These are phyloP conservation scores for Aphanomyces astaci DNA, from an alignment of 352 stramenopile species.

Conservation along the genomic window DNA sequence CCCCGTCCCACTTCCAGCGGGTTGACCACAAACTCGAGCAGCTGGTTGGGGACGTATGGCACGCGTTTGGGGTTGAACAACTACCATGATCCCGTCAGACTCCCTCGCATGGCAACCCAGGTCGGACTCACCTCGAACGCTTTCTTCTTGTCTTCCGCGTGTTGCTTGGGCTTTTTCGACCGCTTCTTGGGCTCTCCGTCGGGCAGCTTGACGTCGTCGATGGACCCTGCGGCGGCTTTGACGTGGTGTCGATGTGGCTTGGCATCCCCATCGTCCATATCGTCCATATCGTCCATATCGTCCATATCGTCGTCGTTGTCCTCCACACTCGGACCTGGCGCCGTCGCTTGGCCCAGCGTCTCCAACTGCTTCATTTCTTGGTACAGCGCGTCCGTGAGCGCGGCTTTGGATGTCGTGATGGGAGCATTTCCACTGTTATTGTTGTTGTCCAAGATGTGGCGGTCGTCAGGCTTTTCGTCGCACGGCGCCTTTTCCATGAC, in stretches of 20 bases:
- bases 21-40: constrained; percentile 72
- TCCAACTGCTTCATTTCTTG: constrained; percentile 22
- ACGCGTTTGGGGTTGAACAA: constrained; percentile 81
- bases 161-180: constrained; percentile 45
- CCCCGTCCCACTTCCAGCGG: constrained; percentile 69
- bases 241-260: constrained; percentile 44
- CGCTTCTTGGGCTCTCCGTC: constrained; percentile 48
- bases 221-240: constrained; percentile 33
- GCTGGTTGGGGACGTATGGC: constrained; percentile 69
- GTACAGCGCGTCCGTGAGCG: constrained; percentile 19
- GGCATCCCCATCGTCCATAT: not conserved
- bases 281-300: too few relatives aligned
- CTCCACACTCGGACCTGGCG: not conserved
- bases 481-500: constrained; percentile 48
- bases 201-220: constrained; percentile 29
- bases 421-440: constrained; percentile 24
- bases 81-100: constrained; percentile 17
- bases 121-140: not conserved
- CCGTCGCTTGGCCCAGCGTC: constrained; percentile 22
- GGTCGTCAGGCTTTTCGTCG: constrained; percentile 21
- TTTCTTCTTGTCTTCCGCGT: constrained; percentile 48
- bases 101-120: too few relatives aligned
- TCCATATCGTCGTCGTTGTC: not conserved
- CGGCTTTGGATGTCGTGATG: constrained; percentile 24
- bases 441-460: constrained; percentile 20